Evolutionary conservation across 140 eudicot species (phyloP).

Genomic region (Cichorium intybus): DNA sequence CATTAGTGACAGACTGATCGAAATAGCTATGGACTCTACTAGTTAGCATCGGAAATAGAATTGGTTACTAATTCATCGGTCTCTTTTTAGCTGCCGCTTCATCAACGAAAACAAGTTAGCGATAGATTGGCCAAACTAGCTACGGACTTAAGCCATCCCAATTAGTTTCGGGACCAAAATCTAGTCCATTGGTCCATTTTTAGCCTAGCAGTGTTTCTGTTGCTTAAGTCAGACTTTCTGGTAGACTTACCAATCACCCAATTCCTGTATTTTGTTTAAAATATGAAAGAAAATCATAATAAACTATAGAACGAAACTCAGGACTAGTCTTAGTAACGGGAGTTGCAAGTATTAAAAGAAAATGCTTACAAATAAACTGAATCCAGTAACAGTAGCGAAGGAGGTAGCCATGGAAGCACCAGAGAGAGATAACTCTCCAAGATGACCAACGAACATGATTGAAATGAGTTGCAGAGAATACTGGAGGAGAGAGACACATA

Average conservation of each 20-base stretch:
- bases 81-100: too few species aligned
- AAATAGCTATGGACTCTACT: too few species aligned
- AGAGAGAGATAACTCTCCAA: constrained; percentile 78
- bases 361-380: constrained; percentile 62
- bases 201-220: too few species aligned
- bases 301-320: background rate
- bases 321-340: background rate
- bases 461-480: constrained; percentile 65
- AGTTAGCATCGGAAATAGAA: too few species aligned
- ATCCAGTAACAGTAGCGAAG: constrained; percentile 79
- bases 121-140: too few species aligned
- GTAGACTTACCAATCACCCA: background rate
- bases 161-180: too few species aligned
- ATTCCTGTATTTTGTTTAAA: background rate
- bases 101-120: too few species aligned
- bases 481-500: constrained; percentile 57
- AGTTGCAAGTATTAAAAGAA: background rate
- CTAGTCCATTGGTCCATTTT: too few species aligned
- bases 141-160: too few species aligned
- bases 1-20: too few species aligned
- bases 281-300: background rate
- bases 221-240: too few species aligned
- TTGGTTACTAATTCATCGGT: too few species aligned
- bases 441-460: constrained; percentile 88
- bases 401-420: constrained; percentile 93